Evolutionary conservation across 2,329 filamentous ascomycete genomes (phyloP), one percentile per base, ranked within the genome.

Genomic region (Phyllosticta citrichinensis): DNA sequence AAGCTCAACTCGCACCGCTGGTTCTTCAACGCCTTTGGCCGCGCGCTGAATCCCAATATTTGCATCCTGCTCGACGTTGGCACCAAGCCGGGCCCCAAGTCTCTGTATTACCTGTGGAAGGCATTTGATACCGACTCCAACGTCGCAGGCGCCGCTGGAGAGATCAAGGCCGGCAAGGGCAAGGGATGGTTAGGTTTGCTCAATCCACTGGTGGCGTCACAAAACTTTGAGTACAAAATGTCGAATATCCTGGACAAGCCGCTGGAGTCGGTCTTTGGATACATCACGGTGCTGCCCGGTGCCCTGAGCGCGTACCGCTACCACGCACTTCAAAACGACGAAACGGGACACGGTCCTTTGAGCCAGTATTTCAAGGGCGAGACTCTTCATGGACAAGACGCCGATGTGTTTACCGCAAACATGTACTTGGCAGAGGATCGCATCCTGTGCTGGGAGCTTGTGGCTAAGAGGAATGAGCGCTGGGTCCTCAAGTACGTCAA

Each of bases 181-280:
- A 90, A 87, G 66, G 86, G 83, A 24, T 92, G 91, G 70, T 79
- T 85, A 5, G 91, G 93, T 64, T 81, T 99, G 17, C 79, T 99
- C 54, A 99, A 99, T 69, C 94, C 94, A 0, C 80, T 99, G 5
- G 93, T 99, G 17, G 94, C 94, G 0, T 96, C 91, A 54, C 94
- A 99, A 69, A 99, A 99, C 73, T 99, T 99, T 67, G 94, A 99
- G 78, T 99, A 99, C 80, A 99, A 99, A 76, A 97, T 99, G 91
- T 96, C 91, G 51, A 99, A 99, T 69, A 99, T 99, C 68, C 81
- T 99, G 25, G 94, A 99, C 73, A 99, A 99, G 74, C 94, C 94
- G 0, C 79, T 99, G 2, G 94, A 99, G 73, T 96, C 91, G 0
- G 93, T 96, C 0, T 99, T 99, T 73, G 94, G 94, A 1, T 99